Evolutionary conservation across 2,329 filamentous ascomycete species (phyloP).

Genomic region (Stachybotrys chartarum): DNA sequence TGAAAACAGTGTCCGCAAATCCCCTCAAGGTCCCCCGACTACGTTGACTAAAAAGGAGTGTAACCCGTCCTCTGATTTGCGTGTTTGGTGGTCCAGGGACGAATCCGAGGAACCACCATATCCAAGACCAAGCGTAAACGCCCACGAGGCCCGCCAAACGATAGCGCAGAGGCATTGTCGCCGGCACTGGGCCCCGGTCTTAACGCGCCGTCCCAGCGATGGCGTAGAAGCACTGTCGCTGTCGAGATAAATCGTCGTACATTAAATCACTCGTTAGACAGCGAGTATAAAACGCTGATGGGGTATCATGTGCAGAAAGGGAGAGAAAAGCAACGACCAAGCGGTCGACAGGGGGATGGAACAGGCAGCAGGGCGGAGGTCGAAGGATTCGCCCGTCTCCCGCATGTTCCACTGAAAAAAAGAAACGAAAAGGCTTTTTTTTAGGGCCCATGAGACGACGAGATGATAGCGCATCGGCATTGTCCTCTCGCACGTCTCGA

Average conservation of each 20-base stretch:
- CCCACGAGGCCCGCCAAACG: constrained; percentile 41
- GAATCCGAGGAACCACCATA: constrained; percentile 1
- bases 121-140: constrained; percentile 20
- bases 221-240: constrained; percentile 49
- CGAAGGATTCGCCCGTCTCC: too few species aligned
- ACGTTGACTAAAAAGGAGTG: too few species aligned
- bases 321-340: constrained; percentile 5
- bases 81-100: too few species aligned
- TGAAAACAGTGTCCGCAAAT: background rate
- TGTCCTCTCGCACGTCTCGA: constrained; percentile 29
- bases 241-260: constrained; percentile 29
- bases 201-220: constrained; percentile 48
- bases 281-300: constrained; percentile 36
- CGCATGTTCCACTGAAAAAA: constrained; percentile 3
- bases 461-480: constrained; percentile 47
- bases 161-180: constrained; percentile 52
- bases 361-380: too few species aligned
- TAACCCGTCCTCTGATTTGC: too few species aligned
- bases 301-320: constrained; percentile 32
- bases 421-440: constrained; percentile 7
- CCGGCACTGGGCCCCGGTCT: constrained; percentile 34
- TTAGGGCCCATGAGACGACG: constrained; percentile 6
- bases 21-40: background rate
- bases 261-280: constrained; percentile 29
- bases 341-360: too few species aligned